Percentiles rank a stretch among this genome's conserved stretches.
These are phyloP conservation scores for Plenodomus lindquistii DNA, from an alignment of 2,329 filamentous ascomycete genomes.

Conservation along the genomic window DNA sequence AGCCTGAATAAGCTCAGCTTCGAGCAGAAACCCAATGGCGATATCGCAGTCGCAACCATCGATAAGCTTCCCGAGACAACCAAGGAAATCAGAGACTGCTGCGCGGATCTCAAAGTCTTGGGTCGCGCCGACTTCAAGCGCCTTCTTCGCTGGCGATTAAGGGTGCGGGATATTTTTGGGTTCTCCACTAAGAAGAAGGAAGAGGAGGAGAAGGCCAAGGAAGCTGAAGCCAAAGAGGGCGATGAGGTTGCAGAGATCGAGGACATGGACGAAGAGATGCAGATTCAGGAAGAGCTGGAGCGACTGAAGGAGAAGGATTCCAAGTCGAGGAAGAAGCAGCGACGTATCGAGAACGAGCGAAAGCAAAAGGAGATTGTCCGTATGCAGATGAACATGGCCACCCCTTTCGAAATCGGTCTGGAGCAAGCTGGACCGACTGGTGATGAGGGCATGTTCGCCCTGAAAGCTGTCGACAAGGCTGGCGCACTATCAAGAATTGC, in stretches of 20 bases:
- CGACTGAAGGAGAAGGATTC: constrained; percentile 78
- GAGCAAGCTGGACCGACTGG: constrained; percentile 80
- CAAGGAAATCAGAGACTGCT: constrained; percentile 64
- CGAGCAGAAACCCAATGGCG: constrained; percentile 71
- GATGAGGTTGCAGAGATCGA: constrained; percentile 80
- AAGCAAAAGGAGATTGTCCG: constrained; percentile 95
- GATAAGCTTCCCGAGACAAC: constrained; percentile 73
- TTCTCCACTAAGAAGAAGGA: constrained; percentile 74
- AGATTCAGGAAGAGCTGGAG: constrained; percentile 85
- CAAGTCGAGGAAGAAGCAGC: constrained; percentile 78
- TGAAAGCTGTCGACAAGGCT: constrained; percentile 80
- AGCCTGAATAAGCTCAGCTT: constrained; percentile 84
- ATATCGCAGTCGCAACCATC: constrained; percentile 84
- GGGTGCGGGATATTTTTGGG: constrained; percentile 87
- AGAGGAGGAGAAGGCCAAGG: constrained; percentile 49
- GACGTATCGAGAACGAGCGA: constrained; percentile 85
- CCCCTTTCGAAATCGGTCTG: constrained; percentile 93
- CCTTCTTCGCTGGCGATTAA: constrained; percentile 85
- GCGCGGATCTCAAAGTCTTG: constrained; percentile 77
- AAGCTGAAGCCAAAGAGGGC: constrained; percentile 46
- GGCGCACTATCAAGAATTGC: constrained; percentile 69
- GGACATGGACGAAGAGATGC: constrained; percentile 92
- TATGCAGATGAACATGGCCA: constrained; percentile 96
- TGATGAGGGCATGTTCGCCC: constrained; percentile 81
- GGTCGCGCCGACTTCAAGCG: constrained; percentile 94